Conservation (phyloP, 257 asterid species). For the Parsonsia alboflavescens region DNA sequence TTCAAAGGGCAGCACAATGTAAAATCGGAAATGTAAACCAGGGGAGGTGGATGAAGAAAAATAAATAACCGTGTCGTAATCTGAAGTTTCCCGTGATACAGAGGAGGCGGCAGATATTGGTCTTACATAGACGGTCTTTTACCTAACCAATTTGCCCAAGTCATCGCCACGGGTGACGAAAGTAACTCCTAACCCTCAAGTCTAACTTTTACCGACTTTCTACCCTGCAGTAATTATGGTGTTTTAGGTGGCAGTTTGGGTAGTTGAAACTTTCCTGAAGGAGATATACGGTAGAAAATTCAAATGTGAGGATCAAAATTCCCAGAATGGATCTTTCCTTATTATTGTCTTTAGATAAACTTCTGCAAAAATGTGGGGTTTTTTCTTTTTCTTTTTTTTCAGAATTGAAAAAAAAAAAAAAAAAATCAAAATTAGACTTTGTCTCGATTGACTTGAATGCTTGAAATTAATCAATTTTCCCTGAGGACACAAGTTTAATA, state of each 20-base stretch:
- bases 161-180: not conserved
- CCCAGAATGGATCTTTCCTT: too few species aligned
- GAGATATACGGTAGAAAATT: not conserved
- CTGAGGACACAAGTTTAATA: too few species aligned
- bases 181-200: not conserved
- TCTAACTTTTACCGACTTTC: not conserved
- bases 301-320: not conserved
- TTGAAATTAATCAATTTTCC: too few species aligned
- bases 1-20: too few species aligned
- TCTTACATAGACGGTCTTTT: not conserved
- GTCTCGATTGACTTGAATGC: too few species aligned
- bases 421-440: too few species aligned
- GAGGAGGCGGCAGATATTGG: not conserved
- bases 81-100: not conserved
- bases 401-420: too few species aligned
- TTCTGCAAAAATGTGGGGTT: too few species aligned
- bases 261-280: not conserved
- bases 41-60: not conserved
- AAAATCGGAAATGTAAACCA: not conserved
- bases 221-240: not conserved
- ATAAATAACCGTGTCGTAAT: not conserved
- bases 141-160: not conserved
- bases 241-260: slow-evolving; percentile 3
- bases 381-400: too few species aligned
- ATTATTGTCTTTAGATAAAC: too few species aligned